These are phyloP conservation scores for Willaertia magna DNA, from an alignment of 208 protist genomes.

Conservation along the genomic window DNA sequence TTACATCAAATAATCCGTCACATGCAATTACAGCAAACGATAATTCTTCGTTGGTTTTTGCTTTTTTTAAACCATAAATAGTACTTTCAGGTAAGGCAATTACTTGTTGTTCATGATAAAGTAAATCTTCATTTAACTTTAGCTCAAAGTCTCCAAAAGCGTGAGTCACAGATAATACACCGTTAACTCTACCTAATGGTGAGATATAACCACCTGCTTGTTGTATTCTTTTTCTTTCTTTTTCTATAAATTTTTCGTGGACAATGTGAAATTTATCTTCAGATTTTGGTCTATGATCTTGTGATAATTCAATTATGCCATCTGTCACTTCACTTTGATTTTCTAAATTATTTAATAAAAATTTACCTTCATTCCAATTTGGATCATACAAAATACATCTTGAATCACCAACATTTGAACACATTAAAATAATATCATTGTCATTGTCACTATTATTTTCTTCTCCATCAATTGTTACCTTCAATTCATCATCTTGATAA, in stretches of 20 bases:
- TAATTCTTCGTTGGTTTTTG: too few species aligned
- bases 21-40: neutral
- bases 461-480: too few species aligned
- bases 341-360: too few species aligned
- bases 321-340: too few species aligned
- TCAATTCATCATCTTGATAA: too few species aligned
- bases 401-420: constrained; percentile 2
- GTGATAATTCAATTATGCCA: neutral
- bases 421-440: neutral
- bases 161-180: neutral
- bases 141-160: neutral
- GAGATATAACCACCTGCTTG: neutral
- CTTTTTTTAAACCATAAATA: neutral
- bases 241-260: neutral
- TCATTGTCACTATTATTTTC: too few species aligned
- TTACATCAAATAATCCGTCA: neutral
- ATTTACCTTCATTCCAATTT: neutral
- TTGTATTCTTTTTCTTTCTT: neutral
- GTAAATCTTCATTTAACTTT: neutral
- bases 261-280: neutral
- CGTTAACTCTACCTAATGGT: neutral
- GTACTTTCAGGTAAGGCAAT: neutral
- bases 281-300: neutral
- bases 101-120: neutral
- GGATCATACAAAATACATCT: neutral